These are phyloP conservation scores for Diutina neorugosa DNA, from an alignment of 1,139 yeast species.

Conservation along the genomic window DNA sequence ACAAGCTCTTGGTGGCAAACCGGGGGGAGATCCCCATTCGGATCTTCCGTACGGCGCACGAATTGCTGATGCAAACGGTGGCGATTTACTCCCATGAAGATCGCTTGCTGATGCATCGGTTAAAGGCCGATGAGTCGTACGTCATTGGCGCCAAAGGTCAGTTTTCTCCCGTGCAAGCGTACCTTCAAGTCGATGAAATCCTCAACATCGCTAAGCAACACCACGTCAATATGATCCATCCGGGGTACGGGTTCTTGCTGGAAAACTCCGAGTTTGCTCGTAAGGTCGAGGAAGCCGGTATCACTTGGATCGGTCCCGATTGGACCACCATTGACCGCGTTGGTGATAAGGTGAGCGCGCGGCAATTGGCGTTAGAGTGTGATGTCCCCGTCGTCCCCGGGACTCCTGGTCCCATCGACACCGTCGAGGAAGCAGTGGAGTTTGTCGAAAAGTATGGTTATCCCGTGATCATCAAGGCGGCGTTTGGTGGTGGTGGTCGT, in stretches of 20 bases:
- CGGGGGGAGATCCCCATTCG: constrained; percentile 90
- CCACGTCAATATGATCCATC: constrained; percentile 91
- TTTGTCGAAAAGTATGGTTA: constrained; percentile 79
- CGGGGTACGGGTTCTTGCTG: constrained; percentile 94
- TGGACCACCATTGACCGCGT: constrained; percentile 86
- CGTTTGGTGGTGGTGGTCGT: constrained; percentile 99
- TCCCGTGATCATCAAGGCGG: constrained; percentile 97
- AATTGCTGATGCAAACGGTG: constrained; percentile 92
- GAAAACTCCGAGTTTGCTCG: constrained; percentile 93
- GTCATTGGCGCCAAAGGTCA: constrained; percentile 86
- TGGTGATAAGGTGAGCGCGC: constrained; percentile 95
- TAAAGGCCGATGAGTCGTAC: constrained; percentile 87
- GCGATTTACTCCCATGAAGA: constrained; percentile 97
- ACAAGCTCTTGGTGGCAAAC: constrained; percentile 82
- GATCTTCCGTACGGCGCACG: constrained; percentile 96
- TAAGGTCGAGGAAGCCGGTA: constrained; percentile 83
- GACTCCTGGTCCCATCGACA: constrained; percentile 91
- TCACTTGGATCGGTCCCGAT: constrained; percentile 95
- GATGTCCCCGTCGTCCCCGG: constrained; percentile 96
- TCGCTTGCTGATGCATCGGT: constrained; percentile 85
- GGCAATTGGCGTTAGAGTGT: constrained; percentile 71
- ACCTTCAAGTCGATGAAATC: constrained; percentile 91
- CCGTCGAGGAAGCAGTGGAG: constrained; percentile 60
- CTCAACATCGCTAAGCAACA: constrained; percentile 81
- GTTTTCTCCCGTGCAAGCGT: constrained; percentile 92